Percentiles rank a stretch among this genome's conserved stretches.
Evolutionary conservation across 1,284 basidiomycete species (phyloP).

Genomic region (Gomphus sp.): DNA sequence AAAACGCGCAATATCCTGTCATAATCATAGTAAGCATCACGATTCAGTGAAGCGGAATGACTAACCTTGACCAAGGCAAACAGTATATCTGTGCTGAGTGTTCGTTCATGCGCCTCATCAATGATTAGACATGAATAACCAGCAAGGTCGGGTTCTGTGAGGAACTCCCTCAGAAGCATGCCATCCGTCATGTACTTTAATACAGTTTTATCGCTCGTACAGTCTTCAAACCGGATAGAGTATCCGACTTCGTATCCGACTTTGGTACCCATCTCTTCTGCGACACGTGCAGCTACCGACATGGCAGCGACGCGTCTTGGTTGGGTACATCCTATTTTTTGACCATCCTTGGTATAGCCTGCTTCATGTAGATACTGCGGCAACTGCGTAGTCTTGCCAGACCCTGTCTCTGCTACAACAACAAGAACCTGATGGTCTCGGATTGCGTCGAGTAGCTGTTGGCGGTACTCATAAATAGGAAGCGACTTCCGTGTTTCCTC

Average conservation of each 20-base stretch:
- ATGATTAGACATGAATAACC: constrained; percentile 91
- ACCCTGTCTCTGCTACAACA: constrained; percentile 90
- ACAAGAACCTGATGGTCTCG: constrained; percentile 87
- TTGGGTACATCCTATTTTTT: constrained; percentile 96
- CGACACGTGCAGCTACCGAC: constrained; percentile 98
- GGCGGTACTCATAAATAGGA: constrained; percentile 82
- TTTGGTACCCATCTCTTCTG: constrained; percentile 96
- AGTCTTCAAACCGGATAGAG: constrained; percentile 98
- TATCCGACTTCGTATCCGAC: constrained; percentile 98
- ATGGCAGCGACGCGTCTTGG: constrained; percentile 98
- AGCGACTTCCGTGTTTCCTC: constrained; percentile 88
- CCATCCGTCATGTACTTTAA: constrained; percentile 99
- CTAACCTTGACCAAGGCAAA: constrained; percentile 94
- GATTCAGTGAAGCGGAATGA: background rate
- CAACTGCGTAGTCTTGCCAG: constrained; percentile 97
- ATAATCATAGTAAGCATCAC: constrained; percentile 1
- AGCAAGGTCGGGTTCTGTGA: constrained; percentile 91
- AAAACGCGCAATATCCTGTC: constrained; percentile 92
- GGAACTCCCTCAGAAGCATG: constrained; percentile 93
- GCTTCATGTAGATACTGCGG: constrained; percentile 98
- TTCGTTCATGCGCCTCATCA: constrained; percentile 95
- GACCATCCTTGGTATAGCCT: constrained; percentile 82
- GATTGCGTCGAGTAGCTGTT: constrained; percentile 83
- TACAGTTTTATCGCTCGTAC: constrained; percentile 95
- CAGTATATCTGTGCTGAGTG: constrained; percentile 92